Percentiles rank a stretch among this genome's conserved stretches.
phyloP scores from a whole-genome alignment of 495 filamentous ascomycete genomes.

The Talaromyces nanjingensis region DNA sequence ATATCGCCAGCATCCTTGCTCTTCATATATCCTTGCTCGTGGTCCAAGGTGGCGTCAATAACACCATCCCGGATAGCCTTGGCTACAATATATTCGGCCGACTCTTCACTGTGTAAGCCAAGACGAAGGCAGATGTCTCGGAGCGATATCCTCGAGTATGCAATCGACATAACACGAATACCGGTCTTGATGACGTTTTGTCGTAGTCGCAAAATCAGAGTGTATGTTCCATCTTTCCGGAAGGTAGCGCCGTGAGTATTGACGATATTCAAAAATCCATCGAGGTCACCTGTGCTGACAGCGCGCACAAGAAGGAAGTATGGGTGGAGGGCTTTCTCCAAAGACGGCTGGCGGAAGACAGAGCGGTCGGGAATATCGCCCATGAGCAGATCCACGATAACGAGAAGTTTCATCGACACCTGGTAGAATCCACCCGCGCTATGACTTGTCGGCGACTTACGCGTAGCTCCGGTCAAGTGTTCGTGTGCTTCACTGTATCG shows the following conservation, averaged over 20 bases:
- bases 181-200: constrained; percentile 99
- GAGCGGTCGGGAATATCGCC: constrained; percentile 95
- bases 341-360: constrained; percentile 78
- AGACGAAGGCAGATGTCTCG: constrained; percentile 95
- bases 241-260: constrained; percentile 74
- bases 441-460: constrained; percentile 85
- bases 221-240: constrained; percentile 90
- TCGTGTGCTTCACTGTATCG: constrained; percentile 96
- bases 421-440: constrained; percentile 91
- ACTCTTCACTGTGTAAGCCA: constrained; percentile 88
- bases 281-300: constrained; percentile 88
- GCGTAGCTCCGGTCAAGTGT: constrained; percentile 82
- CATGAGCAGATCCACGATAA: constrained; percentile 96
- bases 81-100: constrained; percentile 96
- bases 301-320: constrained; percentile 92
- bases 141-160: constrained; percentile 95
- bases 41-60: constrained; percentile 90
- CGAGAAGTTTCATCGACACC: constrained; percentile 84
- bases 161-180: constrained; percentile 97
- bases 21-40: constrained; percentile 96
- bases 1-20: constrained; percentile 93
- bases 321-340: constrained; percentile 80
- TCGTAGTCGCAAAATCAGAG: constrained; percentile 83
- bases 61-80: constrained; percentile 98
- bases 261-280: constrained; percentile 81